Conservation (phyloP, 2,329 filamentous ascomycete genomes). For the Alternaria arbusti region DNA sequence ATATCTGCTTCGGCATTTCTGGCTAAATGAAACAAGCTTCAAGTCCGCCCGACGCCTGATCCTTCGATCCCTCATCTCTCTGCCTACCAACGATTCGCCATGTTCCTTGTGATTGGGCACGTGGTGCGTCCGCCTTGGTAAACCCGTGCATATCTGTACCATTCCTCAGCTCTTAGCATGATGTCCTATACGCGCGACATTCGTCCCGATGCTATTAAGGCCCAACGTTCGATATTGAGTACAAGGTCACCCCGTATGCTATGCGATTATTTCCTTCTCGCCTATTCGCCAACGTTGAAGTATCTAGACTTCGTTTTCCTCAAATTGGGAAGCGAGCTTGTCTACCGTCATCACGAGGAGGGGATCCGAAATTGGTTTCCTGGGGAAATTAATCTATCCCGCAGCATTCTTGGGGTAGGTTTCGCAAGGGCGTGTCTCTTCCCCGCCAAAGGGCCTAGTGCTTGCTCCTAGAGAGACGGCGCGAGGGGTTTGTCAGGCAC, state of each 20-base stretch:
- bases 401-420: background rate
- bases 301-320: background rate
- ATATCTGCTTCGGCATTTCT: background rate
- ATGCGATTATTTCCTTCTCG: background rate
- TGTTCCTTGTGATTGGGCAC: slow-evolving; percentile 18
- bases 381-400: slow-evolving; percentile 1
- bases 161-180: background rate
- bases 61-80: slow-evolving; percentile 23
- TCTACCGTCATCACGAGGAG: slow-evolving; percentile 2
- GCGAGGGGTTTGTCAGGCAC: background rate
- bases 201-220: background rate
- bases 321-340: background rate
- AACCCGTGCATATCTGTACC: slow-evolving; percentile 9
- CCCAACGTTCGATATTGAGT: background rate
- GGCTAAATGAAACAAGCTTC: slow-evolving; percentile 1
- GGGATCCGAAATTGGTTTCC: slow-evolving; percentile 10
- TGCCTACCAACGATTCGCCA: slow-evolving; percentile 17
- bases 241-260: background rate
- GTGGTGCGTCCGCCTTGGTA: slow-evolving; percentile 16
- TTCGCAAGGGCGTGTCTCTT: background rate
- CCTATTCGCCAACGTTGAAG: background rate
- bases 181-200: background rate
- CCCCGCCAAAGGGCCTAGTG: background rate
- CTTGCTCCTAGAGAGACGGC: background rate
- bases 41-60: background rate